phyloP scores from a whole-genome alignment of 2,329 filamentous ascomycete genomes.

The Cladosporium sp. region DNA sequence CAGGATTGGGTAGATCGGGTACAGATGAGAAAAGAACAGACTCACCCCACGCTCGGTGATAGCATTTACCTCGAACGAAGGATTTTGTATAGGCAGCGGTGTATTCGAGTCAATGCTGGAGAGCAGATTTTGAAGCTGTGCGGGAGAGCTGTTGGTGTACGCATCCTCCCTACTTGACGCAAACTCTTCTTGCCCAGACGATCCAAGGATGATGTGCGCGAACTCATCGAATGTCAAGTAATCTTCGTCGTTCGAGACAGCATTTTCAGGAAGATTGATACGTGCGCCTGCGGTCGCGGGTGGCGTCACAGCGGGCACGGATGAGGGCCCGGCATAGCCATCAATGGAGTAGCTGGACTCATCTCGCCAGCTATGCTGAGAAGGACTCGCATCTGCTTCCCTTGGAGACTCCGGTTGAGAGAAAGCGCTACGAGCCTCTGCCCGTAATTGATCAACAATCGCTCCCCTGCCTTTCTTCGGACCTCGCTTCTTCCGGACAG shows the following conservation, averaged over 20 bases:
- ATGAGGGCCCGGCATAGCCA: background rate
- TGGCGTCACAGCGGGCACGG: background rate
- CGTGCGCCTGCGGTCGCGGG: background rate
- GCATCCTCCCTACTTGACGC: background rate
- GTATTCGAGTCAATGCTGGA: constrained; percentile 1
- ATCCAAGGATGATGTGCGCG: constrained; percentile 14
- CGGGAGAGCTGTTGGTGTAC: background rate
- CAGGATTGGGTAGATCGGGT: constrained; percentile 16
- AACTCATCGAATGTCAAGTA: constrained; percentile 19
- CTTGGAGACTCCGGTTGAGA: background rate
- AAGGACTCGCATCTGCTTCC: background rate
- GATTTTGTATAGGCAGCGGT: background rate
- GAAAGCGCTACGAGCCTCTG: constrained; percentile 1
- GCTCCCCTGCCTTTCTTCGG: constrained; percentile 15
- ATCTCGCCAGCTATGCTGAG: background rate
- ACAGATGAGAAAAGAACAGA: constrained; percentile 18
- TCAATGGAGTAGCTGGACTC: background rate
- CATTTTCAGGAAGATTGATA: background rate
- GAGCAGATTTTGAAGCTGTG: background rate
- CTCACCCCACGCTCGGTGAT: constrained; percentile 11
- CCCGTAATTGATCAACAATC: constrained; percentile 15
- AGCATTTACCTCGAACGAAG: background rate
- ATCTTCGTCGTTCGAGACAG: constrained; percentile 1
- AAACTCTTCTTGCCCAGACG: background rate
- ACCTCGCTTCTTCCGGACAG: constrained; percentile 15